phyloP scores from a whole-genome alignment of 2,329 filamentous ascomycete genomes.

The Calonectria henricotiae region DNA sequence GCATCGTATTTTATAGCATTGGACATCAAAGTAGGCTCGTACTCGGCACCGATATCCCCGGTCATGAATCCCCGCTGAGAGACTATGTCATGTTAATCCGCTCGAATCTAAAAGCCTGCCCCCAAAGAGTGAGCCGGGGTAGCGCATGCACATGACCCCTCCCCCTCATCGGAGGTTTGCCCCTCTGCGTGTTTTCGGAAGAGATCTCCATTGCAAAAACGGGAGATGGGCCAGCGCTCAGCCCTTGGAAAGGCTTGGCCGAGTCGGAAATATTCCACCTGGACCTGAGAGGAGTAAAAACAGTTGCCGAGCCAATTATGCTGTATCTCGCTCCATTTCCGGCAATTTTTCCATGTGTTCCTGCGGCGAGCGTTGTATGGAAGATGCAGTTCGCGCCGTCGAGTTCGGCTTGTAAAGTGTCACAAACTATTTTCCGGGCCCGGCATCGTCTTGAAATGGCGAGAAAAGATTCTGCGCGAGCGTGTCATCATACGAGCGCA shows the following conservation, averaged over 20 bases:
- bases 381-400: not conserved
- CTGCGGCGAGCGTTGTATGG: constrained; percentile 7
- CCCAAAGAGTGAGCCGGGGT: not conserved
- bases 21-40: not conserved
- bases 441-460: not conserved
- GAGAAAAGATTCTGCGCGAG: not conserved
- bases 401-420: not conserved
- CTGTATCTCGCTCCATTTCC: not conserved
- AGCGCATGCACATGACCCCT: constrained; percentile 13
- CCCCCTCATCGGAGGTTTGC: constrained; percentile 27
- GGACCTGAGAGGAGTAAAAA: not conserved
- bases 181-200: constrained; percentile 26
- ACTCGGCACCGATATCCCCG: constrained; percentile 13
- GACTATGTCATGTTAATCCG: constrained; percentile 21
- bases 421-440: not conserved
- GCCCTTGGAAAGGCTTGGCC: not conserved
- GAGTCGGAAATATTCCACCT: not conserved
- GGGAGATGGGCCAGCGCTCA: not conserved
- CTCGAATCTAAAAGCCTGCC: constrained; percentile 25
- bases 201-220: constrained; percentile 24
- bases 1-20: constrained; percentile 15
- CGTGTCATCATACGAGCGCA: not conserved
- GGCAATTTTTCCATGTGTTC: constrained; percentile 9
- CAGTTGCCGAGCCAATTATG: constrained; percentile 4
- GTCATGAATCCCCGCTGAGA: not conserved